Percentiles rank a stretch among this genome's conserved stretches.
These are phyloP conservation scores for Ramularia endophylla DNA, from an alignment of 2,329 filamentous ascomycete genomes.

Conservation along the genomic window DNA sequence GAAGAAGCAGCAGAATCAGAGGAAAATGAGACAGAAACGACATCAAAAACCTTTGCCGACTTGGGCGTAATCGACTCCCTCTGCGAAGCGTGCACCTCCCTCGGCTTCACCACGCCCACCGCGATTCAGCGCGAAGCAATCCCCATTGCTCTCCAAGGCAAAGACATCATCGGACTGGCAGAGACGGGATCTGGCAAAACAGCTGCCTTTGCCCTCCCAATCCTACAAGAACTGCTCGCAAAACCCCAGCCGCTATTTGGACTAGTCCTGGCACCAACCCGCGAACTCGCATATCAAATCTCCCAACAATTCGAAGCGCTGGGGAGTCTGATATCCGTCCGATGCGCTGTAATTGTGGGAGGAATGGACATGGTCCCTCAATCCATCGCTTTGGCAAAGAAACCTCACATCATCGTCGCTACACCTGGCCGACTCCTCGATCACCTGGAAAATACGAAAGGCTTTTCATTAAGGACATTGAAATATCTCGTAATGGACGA, in stretches of 20 bases:
- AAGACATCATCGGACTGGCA: conserved; percentile 87
- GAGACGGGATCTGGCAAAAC: conserved; percentile 97
- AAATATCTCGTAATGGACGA: conserved; percentile 95
- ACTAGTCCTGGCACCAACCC: conserved; percentile 86
- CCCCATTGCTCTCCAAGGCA: conserved; percentile 68
- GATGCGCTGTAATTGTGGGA: conserved; percentile 73
- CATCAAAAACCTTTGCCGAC: conserved; percentile 57
- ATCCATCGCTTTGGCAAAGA: conserved; percentile 86
- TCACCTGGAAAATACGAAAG: conserved; percentile 94
- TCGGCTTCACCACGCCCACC: conserved; percentile 81
- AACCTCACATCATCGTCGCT: conserved; percentile 88
- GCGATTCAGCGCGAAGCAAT: conserved; percentile 85
- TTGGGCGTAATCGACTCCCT: conserved; percentile 77
- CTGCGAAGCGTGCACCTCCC: conserved; percentile 76
- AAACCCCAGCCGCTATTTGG: conserved; percentile 80
- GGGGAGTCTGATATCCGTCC: conserved; percentile 79
- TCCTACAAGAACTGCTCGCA: conserved; percentile 84
- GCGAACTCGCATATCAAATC: conserved; percentile 90
- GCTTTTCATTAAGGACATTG: conserved; percentile 74
- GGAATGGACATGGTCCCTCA: conserved; percentile 96
- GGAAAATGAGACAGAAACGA: conserved; percentile 10
- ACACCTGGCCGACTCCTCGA: conserved; percentile 86
- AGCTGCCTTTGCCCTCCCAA: conserved; percentile 87
- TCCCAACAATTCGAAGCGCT: conserved; percentile 81
- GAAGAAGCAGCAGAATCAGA: conserved; percentile 32